Evolutionary conservation across 2,329 filamentous ascomycete genomes (phyloP).

Genomic region (Cercospora sojina): DNA sequence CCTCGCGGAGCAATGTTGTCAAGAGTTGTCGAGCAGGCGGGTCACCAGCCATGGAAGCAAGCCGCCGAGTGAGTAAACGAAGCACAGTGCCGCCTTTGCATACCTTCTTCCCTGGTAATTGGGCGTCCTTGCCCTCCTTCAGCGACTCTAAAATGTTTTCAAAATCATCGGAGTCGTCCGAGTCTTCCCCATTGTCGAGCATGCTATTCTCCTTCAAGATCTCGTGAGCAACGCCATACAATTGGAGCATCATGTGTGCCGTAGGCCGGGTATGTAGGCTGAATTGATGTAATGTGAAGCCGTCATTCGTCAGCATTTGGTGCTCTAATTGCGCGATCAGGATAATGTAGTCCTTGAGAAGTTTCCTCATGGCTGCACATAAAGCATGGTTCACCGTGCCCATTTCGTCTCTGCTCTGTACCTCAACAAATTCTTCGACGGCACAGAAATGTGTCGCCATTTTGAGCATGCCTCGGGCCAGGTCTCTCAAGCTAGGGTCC

Average conservation of each 20-base stretch:
- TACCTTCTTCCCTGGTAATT: conserved; percentile 81
- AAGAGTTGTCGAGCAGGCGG: conserved; percentile 80
- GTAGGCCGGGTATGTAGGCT: conserved; percentile 90
- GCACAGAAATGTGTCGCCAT: conserved; percentile 94
- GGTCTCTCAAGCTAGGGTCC: conserved; percentile 85
- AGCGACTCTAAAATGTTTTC: conserved; percentile 91
- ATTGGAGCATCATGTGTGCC: conserved; percentile 83
- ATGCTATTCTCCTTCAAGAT: conserved; percentile 84
- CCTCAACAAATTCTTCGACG: conserved; percentile 87
- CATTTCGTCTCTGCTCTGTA: conserved; percentile 89
- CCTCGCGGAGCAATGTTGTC: conserved; percentile 78
- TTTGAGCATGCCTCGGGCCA: conserved; percentile 84
- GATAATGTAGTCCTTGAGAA: conserved; percentile 89
- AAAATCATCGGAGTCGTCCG: conserved; percentile 72
- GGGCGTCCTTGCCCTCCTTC: conserved; percentile 79
- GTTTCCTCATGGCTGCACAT: conserved; percentile 88
- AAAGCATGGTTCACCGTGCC: conserved; percentile 93
- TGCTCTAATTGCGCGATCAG: conserved; percentile 92
- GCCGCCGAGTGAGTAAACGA: conserved; percentile 75
- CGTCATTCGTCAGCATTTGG: conserved; percentile 82
- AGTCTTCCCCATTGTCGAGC: conserved; percentile 69
- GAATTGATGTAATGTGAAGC: conserved; percentile 88
- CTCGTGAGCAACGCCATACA: conserved; percentile 85
- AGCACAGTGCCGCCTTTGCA: conserved; percentile 98
- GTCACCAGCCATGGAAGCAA: conserved; percentile 90